A percentile compares a stretch with the other conserved stretches of the same genome.
These are phyloP conservation scores for Colletotrichum sojae DNA, from an alignment of 2,329 filamentous ascomycete genomes.

Conservation along the genomic window DNA sequence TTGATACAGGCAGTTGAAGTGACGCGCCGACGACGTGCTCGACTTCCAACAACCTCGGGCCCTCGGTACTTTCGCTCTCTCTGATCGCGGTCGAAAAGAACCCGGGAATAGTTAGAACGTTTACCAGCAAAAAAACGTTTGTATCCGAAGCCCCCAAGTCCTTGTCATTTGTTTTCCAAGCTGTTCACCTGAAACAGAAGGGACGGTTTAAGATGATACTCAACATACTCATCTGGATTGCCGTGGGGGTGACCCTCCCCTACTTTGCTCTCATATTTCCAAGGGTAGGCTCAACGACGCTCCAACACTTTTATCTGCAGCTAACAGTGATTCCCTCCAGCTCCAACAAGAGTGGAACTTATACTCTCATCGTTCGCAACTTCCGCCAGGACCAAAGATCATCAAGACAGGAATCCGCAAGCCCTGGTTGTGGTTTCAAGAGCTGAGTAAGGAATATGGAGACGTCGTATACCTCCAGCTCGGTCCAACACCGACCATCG, in stretches of 20 bases:
- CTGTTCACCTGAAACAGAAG: too few relatives aligned
- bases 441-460: slow-evolving; percentile 54
- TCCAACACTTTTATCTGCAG: background rate
- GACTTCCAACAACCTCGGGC: background rate
- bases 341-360: slow-evolving; percentile 55
- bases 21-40: background rate
- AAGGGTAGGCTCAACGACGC: slow-evolving; percentile 41
- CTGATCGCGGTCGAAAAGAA: too few relatives aligned
- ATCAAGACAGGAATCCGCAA: slow-evolving; percentile 55
- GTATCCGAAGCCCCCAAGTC: too few relatives aligned
- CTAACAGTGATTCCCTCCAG: slow-evolving; percentile 42
- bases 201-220: background rate
- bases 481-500: slow-evolving; percentile 57
- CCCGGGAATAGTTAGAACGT: too few relatives aligned
- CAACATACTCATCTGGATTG: slow-evolving; percentile 41
- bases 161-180: too few relatives aligned
- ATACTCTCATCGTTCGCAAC: slow-evolving; percentile 53
- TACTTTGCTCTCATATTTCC: slow-evolving; percentile 48
- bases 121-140: too few relatives aligned
- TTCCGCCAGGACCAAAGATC: slow-evolving; percentile 55
- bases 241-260: slow-evolving; percentile 41
- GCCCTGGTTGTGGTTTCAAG: slow-evolving; percentile 60
- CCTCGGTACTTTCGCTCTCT: background rate
- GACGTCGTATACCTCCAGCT: slow-evolving; percentile 60
- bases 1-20: slow-evolving; percentile 38